phyloP scores from a whole-genome alignment of 495 filamentous ascomycete species.

The Amphirosellinia nigrospora region DNA sequence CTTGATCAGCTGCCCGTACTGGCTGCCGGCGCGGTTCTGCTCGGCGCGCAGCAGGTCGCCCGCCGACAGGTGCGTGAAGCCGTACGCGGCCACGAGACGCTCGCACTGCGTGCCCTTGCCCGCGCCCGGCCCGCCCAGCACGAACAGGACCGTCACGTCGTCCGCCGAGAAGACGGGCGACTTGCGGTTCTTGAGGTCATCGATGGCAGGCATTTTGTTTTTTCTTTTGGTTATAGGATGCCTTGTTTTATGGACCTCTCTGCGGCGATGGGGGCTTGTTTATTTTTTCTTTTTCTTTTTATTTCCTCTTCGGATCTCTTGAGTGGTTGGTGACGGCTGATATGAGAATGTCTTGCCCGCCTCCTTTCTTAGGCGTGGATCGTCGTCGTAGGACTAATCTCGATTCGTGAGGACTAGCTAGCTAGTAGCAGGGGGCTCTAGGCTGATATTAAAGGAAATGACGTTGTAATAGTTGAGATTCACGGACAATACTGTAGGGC shows the following conservation, averaged over 20 bases:
- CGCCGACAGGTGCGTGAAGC: constrained; percentile 89
- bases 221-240: not conserved
- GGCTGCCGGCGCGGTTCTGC: constrained; percentile 79
- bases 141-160: constrained; percentile 86
- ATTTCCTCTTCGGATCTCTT: not conserved
- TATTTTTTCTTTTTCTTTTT: not conserved
- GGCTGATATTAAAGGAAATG: not conserved
- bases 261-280: not conserved
- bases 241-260: not conserved
- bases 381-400: not conserved
- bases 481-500: not conserved
- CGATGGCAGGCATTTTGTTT: constrained; percentile 43
- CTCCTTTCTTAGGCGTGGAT: not conserved
- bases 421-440: not conserved
- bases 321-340: not conserved
- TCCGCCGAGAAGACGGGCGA: constrained; percentile 79
- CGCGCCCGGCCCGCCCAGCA: constrained; percentile 78
- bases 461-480: not conserved
- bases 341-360: not conserved
- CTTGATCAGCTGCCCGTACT: constrained; percentile 90
- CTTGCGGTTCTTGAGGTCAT: constrained; percentile 50
- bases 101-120: constrained; percentile 89
- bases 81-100: constrained; percentile 85
- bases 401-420: not conserved
- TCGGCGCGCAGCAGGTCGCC: constrained; percentile 94